Base-by-base conservation (phyloP, 495 filamentous ascomycete genomes). In the Lentithecium fluviatile region DNA sequence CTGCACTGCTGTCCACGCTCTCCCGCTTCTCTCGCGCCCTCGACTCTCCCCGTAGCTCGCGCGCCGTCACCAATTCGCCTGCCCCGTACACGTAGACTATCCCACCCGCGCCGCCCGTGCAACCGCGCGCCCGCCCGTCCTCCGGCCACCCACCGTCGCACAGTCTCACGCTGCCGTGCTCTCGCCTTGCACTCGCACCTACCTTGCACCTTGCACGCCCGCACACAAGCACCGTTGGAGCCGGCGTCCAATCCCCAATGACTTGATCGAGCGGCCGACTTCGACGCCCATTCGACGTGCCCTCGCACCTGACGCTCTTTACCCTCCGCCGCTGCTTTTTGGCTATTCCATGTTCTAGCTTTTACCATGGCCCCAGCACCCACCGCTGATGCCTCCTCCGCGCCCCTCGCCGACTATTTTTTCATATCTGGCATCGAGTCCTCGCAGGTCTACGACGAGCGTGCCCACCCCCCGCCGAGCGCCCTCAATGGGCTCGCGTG, bases 321-420 rank as follows among this genome's bases (percentile, higher is more conserved):
- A 56, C 38, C 40, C 25, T 17, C 17, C 43, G 8, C 21, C 19
- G 21, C 45, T n/a, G 29, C 50, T 53, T 56, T 56, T 59, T 37
- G 49, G 37, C 23, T 50, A 40, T 49, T 52, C 19, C 45, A 68
- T 68, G 60, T 62, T 42, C 52, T 42, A 46, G 26, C n/a, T 2
- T 34, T 25, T 50, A 52, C 52, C 56, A 72, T 72, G 70, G 67
- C 67, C 59, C 68, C 69, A 32, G 69, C 52, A 54, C 54, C 62
- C 50, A 29, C 62, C 56, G 36, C 64, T 21, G 69, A 67, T 45
- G 58, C 62, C 52, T 80, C 87, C 20, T 85, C 87, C 58, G 80
- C 87, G 52, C 94, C 94, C 62, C 85, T 98, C 60, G 94, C 94
- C 71, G 94, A 98, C 74, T 97, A 95, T 78, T 98, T 98, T 77